Evolutionary conservation across 257 asterid genomes (phyloP), one percentile per base, ranked within the genome.

Genomic region (Plantago ovata): DNA sequence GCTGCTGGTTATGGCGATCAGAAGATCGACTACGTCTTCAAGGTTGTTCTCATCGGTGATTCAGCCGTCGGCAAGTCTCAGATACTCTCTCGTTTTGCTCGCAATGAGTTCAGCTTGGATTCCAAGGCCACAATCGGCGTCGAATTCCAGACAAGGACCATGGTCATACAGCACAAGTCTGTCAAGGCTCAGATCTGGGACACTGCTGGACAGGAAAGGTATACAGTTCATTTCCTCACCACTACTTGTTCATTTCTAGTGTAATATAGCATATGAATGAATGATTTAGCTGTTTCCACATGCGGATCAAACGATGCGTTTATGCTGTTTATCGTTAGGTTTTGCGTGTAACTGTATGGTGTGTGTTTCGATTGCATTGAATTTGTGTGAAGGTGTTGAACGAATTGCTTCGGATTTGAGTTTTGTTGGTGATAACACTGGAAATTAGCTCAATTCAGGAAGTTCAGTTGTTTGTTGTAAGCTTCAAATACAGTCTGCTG

Each of bases 141-240:
- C 51, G 95, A 86, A 61, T 86, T 86, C 24, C 94, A 86, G 59
- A 86, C 95, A 0, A 77, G 94, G 47, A 86, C 95, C 6, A 83
- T 86, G 56, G 73, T 84, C 20, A 79, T 86, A 53, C 73, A 86
- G 36, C 95, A 70, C 41, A 86, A 86, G 75, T 83, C 95, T 49
- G 83, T 83, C 28, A 86, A 86, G 62, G 94, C 95, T 72, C 95
- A 86, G 94, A 83, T 86, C 87, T 86, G 95, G 95, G 95, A 86
- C 48, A 86, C 95, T 20, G 95, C 95, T 62, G 95, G 95, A 16
- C 95, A 86, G 68, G 95, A 86, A 55, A 66, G 95, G 95, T 86
- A 68, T 8, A 6, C 7, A 28, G 7, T 28, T 28, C 36, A 2
- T 28, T 28, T 28, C 36, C 36, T 1, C 7, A 28, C 36, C 7